Evolutionary conservation across 208 protist genomes (phyloP), one percentile per base, ranked within the genome.

Genomic region (Crithidia brevicula): DNA sequence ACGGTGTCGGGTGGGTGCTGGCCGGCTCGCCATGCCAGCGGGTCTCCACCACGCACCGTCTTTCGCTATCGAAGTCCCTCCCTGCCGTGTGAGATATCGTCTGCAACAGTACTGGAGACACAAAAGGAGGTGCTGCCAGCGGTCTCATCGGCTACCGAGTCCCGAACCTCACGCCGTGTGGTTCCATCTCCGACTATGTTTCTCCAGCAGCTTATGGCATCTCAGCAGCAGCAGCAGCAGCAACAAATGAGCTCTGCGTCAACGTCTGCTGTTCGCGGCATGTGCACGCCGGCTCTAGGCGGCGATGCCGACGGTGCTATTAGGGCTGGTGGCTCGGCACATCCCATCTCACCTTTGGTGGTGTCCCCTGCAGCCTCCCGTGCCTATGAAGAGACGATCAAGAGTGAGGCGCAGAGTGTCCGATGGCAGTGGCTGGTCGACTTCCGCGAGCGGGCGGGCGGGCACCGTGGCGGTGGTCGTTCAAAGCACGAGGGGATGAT

Each of bases 381-480:
- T 30, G 46, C 53, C 22, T 40, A 59, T n/a, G 65, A 46, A 13
- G 49, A 70, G 18, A 53, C 31, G 1, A n/a, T 61, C 9, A 73
- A 38, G 57, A 20, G 5, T 1, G 75, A 74, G 56, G 34, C 27
- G 45, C 15, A 3, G 25, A 23, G 16, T 16, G 67, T 72, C 7
- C 53, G 30, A 3, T 94, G 85, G 85, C 69, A 73, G 47, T 68
- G 88, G 73, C 72, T 94, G 4, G 86, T 94, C 42, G 89, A 94
- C 58, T 78, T 83, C 53, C 83, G 89, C 34, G 89, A 94, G 65
- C 79, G 84, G 10, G 63, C 74, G 2, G 52, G 58, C 18, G 75
- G 54, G 1, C 67, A 43, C 18, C 79, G 84, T 45, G 76, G n/a
- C n/a, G n/a, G 36, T 22, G 43, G 42, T 7, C 67, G 59, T 36